Base-by-base conservation (phyloP, 1,284 basidiomycete genomes). In the Peniophora sp. region DNA sequence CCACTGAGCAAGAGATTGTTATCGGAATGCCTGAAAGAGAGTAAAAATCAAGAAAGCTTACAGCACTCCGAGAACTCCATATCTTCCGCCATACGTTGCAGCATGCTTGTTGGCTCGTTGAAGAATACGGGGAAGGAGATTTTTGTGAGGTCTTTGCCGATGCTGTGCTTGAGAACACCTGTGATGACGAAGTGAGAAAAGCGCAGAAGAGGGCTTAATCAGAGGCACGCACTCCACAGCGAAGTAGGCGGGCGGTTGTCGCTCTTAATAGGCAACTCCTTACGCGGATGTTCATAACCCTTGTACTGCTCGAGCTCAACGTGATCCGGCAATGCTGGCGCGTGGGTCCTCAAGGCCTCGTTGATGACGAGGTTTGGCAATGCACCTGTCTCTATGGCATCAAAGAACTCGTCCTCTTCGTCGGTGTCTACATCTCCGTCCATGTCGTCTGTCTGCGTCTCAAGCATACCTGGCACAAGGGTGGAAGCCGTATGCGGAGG, bases 331-430 rank as follows among this genome's bases (percentile, higher is more conserved):
- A 63, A 47, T 39, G 57, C 50, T 1, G 53, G 52, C 20, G 34
- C 20, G 36, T 39, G 70, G 59, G 58, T 73, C 57, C 68, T 64
- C 34, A 92, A 76, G 5, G 78, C 73, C 37, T 84, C 75, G 47
- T 79, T 76, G 22, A 93, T 74, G 39, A 87, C 69, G 3, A 93
- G 73, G 56, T 88, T 84, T 5, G 90, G 88, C 0, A 95, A 70
- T 24, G 74, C 79, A 50, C 86, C 88, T 10, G 83, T 71, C 63
- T 98, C 96, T 61, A 97, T 94, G 17, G 95, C 94, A 64, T 98
- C 96, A 62, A 97, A 98, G 70, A 98, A 98, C 68, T 98, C 94
- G 69, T 98, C 94, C 61, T 95, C 92, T 48, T 92, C 90, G 57
- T 95, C 92, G 1, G 87, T 88, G 44, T 86, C 85, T 41, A 41